Base-by-base conservation (phyloP, 2,329 filamentous ascomycete genomes). In the Ceratocystis alfenasii region DNA sequence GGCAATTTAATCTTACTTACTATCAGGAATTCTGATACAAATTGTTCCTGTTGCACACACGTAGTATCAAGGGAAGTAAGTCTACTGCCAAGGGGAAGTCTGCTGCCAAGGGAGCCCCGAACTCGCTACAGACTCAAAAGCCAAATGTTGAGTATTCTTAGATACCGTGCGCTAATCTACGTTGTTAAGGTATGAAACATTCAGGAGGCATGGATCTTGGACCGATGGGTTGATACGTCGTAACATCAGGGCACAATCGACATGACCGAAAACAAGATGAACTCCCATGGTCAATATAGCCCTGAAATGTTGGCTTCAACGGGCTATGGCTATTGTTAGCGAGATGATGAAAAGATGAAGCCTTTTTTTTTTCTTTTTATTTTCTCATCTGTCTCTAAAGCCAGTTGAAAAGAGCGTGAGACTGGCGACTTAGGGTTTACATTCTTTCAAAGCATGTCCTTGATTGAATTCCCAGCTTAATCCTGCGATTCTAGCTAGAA, bases 141-240 rank as follows among this genome's bases (percentile, higher is more conserved):
- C 25, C 53, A 17, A 33, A 15, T 33, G 53, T 30, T 30, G 53
- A 57, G 17, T 57, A 57, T 57, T 57, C 53, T 33, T 57, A 57
- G 53, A 57, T 33, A 57, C 53, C 53, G 53, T 57, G 53, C 53
- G 53, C 53, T 57, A 57, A 57, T 57, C 53, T 57, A 30, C 22
- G 22, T 30, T 22, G 20, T 30, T 17, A 36, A 33, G 53, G 15
- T 17, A 57, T 57, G 53, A 57, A 57, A 57, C 53, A 36, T 33
- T 17, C 25, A 57, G 53, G 53, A 57, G 28, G 53, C 46, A 50
- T 50, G 46, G 46, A 22, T 33, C 12, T 30, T 33, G 53, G 53
- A 20, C 25, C n/a, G 22, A 8, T 33, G 28, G 33, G 22, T 57
- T 30, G 17, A n/a, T 33, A 36, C 28, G 7, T 30, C n/a, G 28